Base-by-base conservation (phyloP, 768 basidiomycete species). In the Amanita thiersii region DNA sequence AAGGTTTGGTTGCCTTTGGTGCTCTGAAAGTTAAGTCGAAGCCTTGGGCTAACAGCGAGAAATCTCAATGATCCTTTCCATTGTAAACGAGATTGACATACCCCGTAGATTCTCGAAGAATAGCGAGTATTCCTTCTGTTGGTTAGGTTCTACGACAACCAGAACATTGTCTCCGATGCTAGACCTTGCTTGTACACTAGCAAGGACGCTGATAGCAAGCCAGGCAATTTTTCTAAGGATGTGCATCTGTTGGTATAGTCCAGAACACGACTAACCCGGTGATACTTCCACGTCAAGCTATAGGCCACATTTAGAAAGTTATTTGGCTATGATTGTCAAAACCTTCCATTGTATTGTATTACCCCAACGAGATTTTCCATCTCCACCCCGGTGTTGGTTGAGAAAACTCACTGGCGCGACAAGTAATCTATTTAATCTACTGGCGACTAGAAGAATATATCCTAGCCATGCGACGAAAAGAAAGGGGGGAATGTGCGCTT, bases 21-120 rank as follows among this genome's bases (percentile, higher is more conserved):
- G 73, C 69, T 39, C 92, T 82, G 69, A 93, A 91, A 0, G 86
- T 91, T 34, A 97, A 65, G 38, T 86, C 69, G 61, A 86, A 96
- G 6, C 94, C 94, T 47, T 79, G 69, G 37, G 31, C 36, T 77
- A 88, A 93, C 52, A 11, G 46, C 8, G 28, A 7, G 25, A 25
- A 44, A 21, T 18, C 36, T 26, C 34, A 40, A 39, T 36, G 39
- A 45, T 50, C 19, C 4, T 35, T 30, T 3, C 9, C 12, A 37
- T n/a, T 2, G 12, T 6, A 34, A 3, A 15, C 5, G 19, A 12
- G 25, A 39, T 19, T 18, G 15, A 57, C 60, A 37, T 41, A 93
- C 92, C 75, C 67, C 75, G 70, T 37, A 98, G 66, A 12, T 78
- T 80, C 40, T 72, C 60, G 61, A 89, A 93, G 73, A 96, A 94